A percentile compares a stretch with the other conserved stretches of the same genome.
Evolutionary conservation across 148 eudicot species (phyloP).

Genomic region (Drosera capensis): DNA sequence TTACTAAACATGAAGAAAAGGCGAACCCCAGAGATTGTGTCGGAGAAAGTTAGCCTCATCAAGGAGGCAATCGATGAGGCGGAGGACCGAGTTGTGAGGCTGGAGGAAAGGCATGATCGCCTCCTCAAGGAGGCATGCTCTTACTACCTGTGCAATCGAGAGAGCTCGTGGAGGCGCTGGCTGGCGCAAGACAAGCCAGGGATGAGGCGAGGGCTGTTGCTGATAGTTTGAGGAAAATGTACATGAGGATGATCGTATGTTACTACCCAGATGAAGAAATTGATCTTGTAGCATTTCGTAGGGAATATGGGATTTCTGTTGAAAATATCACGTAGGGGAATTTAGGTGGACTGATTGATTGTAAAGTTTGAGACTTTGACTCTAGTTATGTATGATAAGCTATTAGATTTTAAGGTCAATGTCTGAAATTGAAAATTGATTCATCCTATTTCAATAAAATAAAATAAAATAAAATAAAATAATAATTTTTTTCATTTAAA

Average conservation of each 20-base stretch:
- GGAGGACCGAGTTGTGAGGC: constrained; percentile 18
- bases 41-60: constrained; percentile 8
- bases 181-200: constrained; percentile 23
- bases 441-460: too few relatives aligned
- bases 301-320: too few relatives aligned
- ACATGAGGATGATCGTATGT: constrained; percentile 19
- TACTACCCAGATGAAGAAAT: constrained; percentile 13
- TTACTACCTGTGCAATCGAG: constrained; percentile 20
- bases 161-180: constrained; percentile 29
- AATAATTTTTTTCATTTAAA: too few relatives aligned
- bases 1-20: too few relatives aligned
- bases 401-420: too few relatives aligned
- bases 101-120: constrained; percentile 36
- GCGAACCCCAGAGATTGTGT: too few relatives aligned
- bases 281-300: constrained; percentile 5
- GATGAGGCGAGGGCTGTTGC: constrained; percentile 26
- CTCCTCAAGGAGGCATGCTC: constrained; percentile 32
- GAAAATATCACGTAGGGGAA: too few relatives aligned
- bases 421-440: too few relatives aligned
- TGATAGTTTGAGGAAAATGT: constrained; percentile 25
- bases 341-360: too few relatives aligned
- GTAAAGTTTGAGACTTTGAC: too few relatives aligned
- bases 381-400: too few relatives aligned
- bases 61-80: constrained; percentile 26
- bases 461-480: too few relatives aligned